These are phyloP conservation scores for Lycium ferocissimum DNA, from an alignment of 257 asterid genomes.

Conservation along the genomic window DNA sequence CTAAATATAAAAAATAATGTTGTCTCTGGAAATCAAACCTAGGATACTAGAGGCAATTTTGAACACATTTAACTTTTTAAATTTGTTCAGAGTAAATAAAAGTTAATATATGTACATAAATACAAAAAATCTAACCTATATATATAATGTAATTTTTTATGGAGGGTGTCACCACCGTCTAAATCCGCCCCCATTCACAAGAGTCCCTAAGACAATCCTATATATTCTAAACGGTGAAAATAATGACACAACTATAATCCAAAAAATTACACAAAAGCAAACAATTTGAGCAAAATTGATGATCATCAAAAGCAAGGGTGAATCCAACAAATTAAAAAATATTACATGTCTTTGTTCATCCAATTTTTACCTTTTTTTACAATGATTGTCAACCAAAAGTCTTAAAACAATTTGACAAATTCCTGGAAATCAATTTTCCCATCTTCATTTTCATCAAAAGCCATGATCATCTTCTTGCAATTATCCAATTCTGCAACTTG, in stretches of 20 bases:
- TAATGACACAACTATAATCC: background rate
- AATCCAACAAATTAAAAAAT: slow-evolving; percentile 3
- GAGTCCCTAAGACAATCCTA: background rate
- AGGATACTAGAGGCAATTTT: no score
- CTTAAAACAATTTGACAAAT: slow-evolving; percentile 48
- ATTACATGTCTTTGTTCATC: background rate
- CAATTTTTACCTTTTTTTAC: background rate
- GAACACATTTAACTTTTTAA: no score
- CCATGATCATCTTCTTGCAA: slow-evolving; percentile 72
- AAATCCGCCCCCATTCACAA: no score
- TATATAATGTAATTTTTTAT: no score
- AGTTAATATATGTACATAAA: no score
- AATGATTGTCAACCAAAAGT: background rate
- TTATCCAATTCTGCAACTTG: slow-evolving; percentile 56
- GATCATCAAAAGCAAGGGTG: background rate
- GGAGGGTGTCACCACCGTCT: no score
- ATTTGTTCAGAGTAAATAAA: no score
- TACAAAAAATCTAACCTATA: no score
- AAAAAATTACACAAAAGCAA: background rate
- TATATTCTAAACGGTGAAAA: background rate
- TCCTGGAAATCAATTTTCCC: slow-evolving; percentile 67
- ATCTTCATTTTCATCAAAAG: slow-evolving; percentile 70
- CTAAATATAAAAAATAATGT: no score
- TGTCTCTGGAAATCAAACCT: no score
- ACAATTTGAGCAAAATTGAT: background rate